Evolutionary conservation across 176 grass and related monocot species (phyloP).

Genomic region (Saccharum spontaneum): DNA sequence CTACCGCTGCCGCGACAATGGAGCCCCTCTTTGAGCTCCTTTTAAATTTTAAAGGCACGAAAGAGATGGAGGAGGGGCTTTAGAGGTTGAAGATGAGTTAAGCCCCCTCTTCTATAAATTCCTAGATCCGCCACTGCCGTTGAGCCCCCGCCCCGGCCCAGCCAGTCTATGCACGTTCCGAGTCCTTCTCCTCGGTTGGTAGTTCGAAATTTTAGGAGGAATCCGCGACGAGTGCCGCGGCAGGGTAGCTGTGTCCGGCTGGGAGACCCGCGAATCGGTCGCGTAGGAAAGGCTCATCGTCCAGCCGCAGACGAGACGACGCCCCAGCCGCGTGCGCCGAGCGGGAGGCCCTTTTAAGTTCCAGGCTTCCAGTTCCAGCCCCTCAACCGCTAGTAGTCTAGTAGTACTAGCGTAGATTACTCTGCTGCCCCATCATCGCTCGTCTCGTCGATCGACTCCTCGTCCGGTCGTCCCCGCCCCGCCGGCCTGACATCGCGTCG

Average conservation of each 20-base stretch:
- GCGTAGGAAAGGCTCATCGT: neutral
- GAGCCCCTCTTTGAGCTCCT: no score
- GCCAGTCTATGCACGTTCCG: neutral
- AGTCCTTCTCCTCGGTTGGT: no score
- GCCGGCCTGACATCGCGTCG: slow-evolving; percentile 43
- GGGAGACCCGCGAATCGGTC: neutral
- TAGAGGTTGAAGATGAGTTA: no score
- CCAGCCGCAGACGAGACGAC: neutral
- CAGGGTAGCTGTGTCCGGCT: neutral
- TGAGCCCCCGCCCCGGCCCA: neutral
- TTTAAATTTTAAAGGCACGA: no score
- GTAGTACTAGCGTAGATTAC: neutral
- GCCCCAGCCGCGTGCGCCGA: slow-evolving; percentile 13
- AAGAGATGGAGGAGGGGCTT: no score
- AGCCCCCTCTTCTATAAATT: no score
- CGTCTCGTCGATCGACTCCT: neutral
- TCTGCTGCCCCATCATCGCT: neutral
- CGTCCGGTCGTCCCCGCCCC: neutral
- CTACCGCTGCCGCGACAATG: no score
- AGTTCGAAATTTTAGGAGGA: no score
- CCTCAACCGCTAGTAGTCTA: neutral
- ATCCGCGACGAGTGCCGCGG: no score
- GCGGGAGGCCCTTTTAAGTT: slow-evolving; percentile 41
- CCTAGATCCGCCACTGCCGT: no score
- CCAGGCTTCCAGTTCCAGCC: neutral